Conservation (phyloP, 2,329 filamentous ascomycete species). For the Atkinsonella texensis region DNA sequence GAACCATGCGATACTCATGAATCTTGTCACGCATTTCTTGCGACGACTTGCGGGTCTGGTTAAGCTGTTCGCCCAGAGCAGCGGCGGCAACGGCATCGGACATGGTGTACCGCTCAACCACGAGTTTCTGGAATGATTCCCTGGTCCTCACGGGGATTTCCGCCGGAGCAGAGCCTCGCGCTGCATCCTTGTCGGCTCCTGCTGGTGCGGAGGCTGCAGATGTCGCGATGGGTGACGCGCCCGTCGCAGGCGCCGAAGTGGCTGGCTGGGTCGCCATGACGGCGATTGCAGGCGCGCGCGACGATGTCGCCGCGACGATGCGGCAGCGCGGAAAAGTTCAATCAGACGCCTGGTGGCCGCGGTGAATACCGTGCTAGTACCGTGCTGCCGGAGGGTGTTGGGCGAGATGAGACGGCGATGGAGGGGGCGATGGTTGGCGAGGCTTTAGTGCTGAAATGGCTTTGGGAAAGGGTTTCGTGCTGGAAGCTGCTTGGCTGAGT, state of each 20-base stretch:
- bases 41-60: slow-evolving; percentile 44
- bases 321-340: slow-evolving; percentile 13
- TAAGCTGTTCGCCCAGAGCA: slow-evolving; percentile 37
- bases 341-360: slow-evolving; percentile 6
- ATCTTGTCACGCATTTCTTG: slow-evolving; percentile 54
- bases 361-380: not conserved
- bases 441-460: slow-evolving; percentile 6
- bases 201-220: slow-evolving; percentile 17
- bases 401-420: slow-evolving; percentile 8
- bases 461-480: slow-evolving; percentile 15
- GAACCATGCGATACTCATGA: slow-evolving; percentile 55
- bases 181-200: slow-evolving; percentile 16
- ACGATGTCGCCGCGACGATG: slow-evolving; percentile 25
- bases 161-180: slow-evolving; percentile 10
- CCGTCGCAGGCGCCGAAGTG: slow-evolving; percentile 21
- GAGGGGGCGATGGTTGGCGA: slow-evolving; percentile 2
- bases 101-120: slow-evolving; percentile 41
- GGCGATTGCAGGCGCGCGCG: slow-evolving; percentile 18
- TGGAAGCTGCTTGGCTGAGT: slow-evolving; percentile 9
- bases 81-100: slow-evolving; percentile 43
- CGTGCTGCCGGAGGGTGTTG: slow-evolving; percentile 8
- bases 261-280: slow-evolving; percentile 34
- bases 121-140: slow-evolving; percentile 40
- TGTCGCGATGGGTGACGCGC: slow-evolving; percentile 18
- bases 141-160: slow-evolving; percentile 38